Evolutionary conservation across 1,139 yeast species (phyloP), one percentile per base, ranked within the genome.

Genomic region (Geotrichum europaeum): DNA sequence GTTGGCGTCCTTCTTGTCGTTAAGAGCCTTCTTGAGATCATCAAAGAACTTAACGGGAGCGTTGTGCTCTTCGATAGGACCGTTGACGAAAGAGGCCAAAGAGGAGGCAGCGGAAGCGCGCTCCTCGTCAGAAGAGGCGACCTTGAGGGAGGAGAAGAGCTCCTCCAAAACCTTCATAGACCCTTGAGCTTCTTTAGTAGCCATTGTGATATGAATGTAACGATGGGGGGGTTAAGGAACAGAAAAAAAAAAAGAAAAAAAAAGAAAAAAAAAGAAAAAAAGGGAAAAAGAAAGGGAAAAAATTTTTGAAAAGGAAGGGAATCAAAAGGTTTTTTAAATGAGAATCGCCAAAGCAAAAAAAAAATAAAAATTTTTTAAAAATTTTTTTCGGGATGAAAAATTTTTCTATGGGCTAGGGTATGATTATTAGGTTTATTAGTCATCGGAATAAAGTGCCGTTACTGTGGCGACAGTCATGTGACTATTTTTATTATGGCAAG

Each of bases 61-160:
- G 80, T 92, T 98, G 80, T 94, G 98, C 82, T 94, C 99, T 77
- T 92, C 94, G 79, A 92, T 91, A 73, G 95, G 89, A 69, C 97
- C 96, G 81, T 92, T 94, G 79, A 94, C 84, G 83, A 94, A 92
- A 66, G 96, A 85, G 69, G 98, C 85, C 74, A 94, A 89, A 77
- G 89, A 90, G 73, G 87, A 77, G 75, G 97, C 95, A 75, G 96
- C 95, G 75, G 84, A 86, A 67, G 84, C 86, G 79, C 92, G 85
- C 76, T 86, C 87, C 73, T 90, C 97, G 53, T 70, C 73, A 62
- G 84, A 77, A 69, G 86, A 75, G 73, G 98, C 96, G 77, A 94
- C 89, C 78, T 94, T 81, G 76, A 94, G 84, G 83, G 90, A 89
- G 80, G 87, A 83, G 81, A 94, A 89, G 76, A 94, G 88, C 82